Percentiles rank a stretch among this genome's conserved stretches.
Conservation (phyloP, 1,139 yeast genomes). For the Sugiyamaella japonica region DNA sequence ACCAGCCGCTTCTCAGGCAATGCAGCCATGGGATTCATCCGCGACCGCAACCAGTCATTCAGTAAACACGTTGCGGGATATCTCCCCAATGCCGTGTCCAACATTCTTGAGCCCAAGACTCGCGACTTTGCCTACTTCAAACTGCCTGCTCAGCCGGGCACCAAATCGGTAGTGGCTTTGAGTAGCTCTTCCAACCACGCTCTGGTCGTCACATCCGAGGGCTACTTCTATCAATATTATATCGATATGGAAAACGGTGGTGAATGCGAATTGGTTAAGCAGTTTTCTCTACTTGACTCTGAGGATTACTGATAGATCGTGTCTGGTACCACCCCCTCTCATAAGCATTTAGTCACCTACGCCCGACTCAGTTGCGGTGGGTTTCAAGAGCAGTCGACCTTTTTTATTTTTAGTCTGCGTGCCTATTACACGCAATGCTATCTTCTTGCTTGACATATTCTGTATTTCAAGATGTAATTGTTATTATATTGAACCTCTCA, state of each 20-base stretch:
- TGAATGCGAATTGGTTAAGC: slow-evolving; percentile 79
- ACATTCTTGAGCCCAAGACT: slow-evolving; percentile 79
- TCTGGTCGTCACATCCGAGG: slow-evolving; percentile 84
- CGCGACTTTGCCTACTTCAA: slow-evolving; percentile 93
- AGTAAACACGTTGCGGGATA: slow-evolving; percentile 83
- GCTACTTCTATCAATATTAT: slow-evolving; percentile 80
- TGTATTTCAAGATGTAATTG: no score
- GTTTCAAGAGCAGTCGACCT: neutral
- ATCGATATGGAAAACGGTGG: slow-evolving; percentile 91
- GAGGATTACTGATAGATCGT: slow-evolving; percentile 22
- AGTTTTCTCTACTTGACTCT: slow-evolving; percentile 49
- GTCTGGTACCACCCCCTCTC: neutral
- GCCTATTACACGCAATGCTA: no score
- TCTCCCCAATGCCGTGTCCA: slow-evolving; percentile 78
- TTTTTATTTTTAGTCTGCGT: no score
- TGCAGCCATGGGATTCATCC: slow-evolving; percentile 13
- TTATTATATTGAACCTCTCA: no score
- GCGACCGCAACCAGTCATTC: slow-evolving; percentile 11
- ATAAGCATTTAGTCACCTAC: neutral
- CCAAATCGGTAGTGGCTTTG: slow-evolving; percentile 44
- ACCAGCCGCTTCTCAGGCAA: slow-evolving; percentile 5
- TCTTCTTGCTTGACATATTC: no score
- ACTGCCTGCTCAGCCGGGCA: slow-evolving; percentile 56
- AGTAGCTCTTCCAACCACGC: slow-evolving; percentile 59
- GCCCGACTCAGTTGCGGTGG: no score